These are phyloP conservation scores for Penicillium sp. DNA, from an alignment of 2,329 filamentous ascomycete genomes.

Conservation along the genomic window DNA sequence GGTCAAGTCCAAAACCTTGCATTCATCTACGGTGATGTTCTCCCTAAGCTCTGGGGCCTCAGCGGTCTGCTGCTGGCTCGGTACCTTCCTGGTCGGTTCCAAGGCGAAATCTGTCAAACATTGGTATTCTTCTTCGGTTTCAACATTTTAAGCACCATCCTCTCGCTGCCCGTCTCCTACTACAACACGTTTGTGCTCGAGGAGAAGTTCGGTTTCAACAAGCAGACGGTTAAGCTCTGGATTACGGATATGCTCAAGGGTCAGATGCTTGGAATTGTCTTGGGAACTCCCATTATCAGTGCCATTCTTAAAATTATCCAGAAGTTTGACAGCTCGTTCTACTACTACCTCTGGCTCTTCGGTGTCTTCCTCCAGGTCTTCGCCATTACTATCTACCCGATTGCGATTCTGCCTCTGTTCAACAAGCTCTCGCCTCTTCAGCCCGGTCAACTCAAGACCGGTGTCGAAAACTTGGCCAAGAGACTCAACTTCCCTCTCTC, in stretches of 20 bases:
- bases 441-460: constrained; percentile 75
- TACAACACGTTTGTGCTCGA: constrained; percentile 95
- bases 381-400: constrained; percentile 91
- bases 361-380: constrained; percentile 81
- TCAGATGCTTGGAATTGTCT: constrained; percentile 67
- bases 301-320: constrained; percentile 91
- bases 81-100: constrained; percentile 68
- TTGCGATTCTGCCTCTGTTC: constrained; percentile 87
- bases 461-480: constrained; percentile 73
- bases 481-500: constrained; percentile 83
- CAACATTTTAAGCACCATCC: constrained; percentile 67
- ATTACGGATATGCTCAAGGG: constrained; percentile 85
- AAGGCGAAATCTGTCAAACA: constrained; percentile 86
- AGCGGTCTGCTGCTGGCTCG: constrained; percentile 65
- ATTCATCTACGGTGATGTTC: constrained; percentile 81
- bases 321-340: constrained; percentile 86
- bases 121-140: constrained; percentile 86
- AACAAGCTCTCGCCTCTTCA: constrained; percentile 94
- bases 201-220: constrained; percentile 97
- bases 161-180: constrained; percentile 71
- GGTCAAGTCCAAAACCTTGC: constrained; percentile 78
- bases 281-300: constrained; percentile 80
- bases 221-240: constrained; percentile 84
- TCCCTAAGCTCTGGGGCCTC: constrained; percentile 81
- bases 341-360: constrained; percentile 96